A percentile compares a stretch with the other conserved stretches of the same genome.
These are phyloP conservation scores for Candida ortonii DNA, from an alignment of 805 yeast species.

Conservation along the genomic window DNA sequence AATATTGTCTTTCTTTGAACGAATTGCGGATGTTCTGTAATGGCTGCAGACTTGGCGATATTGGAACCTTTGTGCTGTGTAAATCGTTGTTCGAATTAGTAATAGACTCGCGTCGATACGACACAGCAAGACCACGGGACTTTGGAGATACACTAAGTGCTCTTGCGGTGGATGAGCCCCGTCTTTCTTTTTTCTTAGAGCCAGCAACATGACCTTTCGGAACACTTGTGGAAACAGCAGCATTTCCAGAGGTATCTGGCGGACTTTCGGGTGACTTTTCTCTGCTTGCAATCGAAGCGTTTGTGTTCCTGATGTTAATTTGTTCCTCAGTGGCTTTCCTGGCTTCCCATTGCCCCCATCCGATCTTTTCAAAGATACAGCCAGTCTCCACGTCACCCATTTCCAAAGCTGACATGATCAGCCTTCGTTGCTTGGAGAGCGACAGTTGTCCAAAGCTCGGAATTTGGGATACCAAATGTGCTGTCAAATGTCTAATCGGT, in stretches of 20 bases:
- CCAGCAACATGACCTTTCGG: conserved; percentile 3
- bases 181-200: conserved; percentile 12
- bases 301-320: conserved; percentile 23
- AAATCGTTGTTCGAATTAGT: conserved; percentile 43
- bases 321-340: conserved; percentile 38
- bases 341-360: conserved; percentile 98
- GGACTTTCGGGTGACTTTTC: conserved; percentile 20
- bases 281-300: conserved; percentile 14
- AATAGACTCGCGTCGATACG: conserved; percentile 48
- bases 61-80: conserved; percentile 47
- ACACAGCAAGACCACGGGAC: conserved; percentile 6
- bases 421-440: conserved; percentile 82
- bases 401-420: conserved; percentile 87
- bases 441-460: conserved; percentile 78
- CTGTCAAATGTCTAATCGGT: conserved; percentile 86
- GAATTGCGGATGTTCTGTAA: conserved; percentile 31
- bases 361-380: conserved; percentile 84
- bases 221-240: conserved; percentile 6
- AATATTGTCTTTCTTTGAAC: conserved; percentile 28
- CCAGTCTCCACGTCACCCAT: conserved; percentile 58
- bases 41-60: conserved; percentile 33
- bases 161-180: conserved; percentile 10
- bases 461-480: conserved; percentile 69
- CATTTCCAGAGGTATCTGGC: conserved; percentile 4
- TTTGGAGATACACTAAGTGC: conserved; percentile 24